Conservation (phyloP, 257 asterid genomes). For the Solanum tarijense region DNA sequence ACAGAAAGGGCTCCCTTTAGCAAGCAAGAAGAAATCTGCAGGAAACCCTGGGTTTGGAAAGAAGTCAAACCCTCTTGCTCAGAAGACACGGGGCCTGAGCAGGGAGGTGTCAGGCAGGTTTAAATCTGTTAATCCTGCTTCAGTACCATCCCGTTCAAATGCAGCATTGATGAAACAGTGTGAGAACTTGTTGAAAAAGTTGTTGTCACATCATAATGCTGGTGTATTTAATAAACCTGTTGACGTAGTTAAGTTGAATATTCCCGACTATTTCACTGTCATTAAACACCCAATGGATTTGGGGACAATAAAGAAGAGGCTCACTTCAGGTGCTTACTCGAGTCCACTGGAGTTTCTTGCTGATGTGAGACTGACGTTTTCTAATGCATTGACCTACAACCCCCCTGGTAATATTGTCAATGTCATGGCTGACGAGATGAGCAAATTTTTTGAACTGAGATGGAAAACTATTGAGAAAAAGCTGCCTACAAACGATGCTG, state of each 20-base stretch:
- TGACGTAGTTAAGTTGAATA: conserved; percentile 50
- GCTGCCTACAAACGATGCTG: conserved; percentile 15
- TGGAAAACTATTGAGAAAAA: conserved; percentile 67
- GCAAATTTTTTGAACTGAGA: conserved; percentile 51
- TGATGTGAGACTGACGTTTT: conserved; percentile 75
- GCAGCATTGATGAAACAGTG: conserved; percentile 47
- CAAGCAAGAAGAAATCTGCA: conserved; percentile 28
- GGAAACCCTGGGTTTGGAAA: conserved; percentile 25
- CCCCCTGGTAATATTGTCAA: conserved; percentile 61
- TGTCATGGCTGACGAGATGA: conserved; percentile 44
- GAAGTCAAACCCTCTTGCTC: conserved; percentile 10
- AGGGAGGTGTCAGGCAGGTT: conserved; percentile 59
- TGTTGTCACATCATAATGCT: conserved; percentile 50
- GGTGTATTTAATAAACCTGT: conserved; percentile 70
- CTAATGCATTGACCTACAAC: conserved; percentile 83
- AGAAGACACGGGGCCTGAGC: conserved; percentile 36
- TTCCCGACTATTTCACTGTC: conserved; percentile 67
- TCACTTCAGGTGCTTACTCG: conserved; percentile 41
- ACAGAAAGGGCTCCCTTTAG: conserved; percentile 25
- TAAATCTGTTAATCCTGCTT: conserved; percentile 21
- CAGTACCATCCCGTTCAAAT: conserved; percentile 17
- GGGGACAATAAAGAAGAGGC: conserved; percentile 64
- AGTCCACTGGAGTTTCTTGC: conserved; percentile 57
- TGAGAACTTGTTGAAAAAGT: conserved; percentile 55
- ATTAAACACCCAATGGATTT: conserved; percentile 89